Base-by-base conservation (phyloP, 2,329 filamentous ascomycete genomes). In the Talaromyces albobiverticillius region DNA sequence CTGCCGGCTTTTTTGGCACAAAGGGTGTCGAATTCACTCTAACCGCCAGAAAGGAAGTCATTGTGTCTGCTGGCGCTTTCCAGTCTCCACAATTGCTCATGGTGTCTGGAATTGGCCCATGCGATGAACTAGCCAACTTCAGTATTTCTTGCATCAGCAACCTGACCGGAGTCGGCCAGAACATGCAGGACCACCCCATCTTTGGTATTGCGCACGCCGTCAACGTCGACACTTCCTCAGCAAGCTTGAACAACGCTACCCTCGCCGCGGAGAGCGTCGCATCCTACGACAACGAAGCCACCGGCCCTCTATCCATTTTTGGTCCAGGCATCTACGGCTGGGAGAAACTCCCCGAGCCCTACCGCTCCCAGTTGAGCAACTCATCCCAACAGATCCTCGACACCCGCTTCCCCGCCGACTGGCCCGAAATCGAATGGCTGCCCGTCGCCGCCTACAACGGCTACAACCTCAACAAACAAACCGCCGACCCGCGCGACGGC, bases 161-260 rank as follows among this genome's bases (percentile, higher is more conserved):
- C 50, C 54, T 60, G 16, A 56, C 59, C 3, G 63, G 63, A 7
- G 63, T 66, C 1, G 62, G 62, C 26, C 51, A 62, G 59, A 76
- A 78, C 52, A 69, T 82, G 58, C 71, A 71, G 54, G 79, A 82
- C 51, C 71, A 74, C 36, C 50, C 56, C 25, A 60, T 67, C 52
- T 69, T 67, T 51, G 65, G 66, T 14, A 61, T 70, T 29, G 62
- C 67, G 9, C 67, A 69, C 54, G 62, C 64, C 4, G 66, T 75
- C 34, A 69, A 69, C 53, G 62, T 68, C 6, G 60, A 65, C 36
- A 72, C 68, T 18, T 45, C 59, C 9, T 64, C 65, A 20, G 64
- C 59, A 1, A 59, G 63, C 10, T 49, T 64, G 16, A 57, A 60
- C 26, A 57, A 64, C 53, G 56, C 62, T 2, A 49, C 55, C 6